Evolutionary conservation across 1,284 basidiomycete genomes (phyloP).

Genomic region (Polyporus tsugae): DNA sequence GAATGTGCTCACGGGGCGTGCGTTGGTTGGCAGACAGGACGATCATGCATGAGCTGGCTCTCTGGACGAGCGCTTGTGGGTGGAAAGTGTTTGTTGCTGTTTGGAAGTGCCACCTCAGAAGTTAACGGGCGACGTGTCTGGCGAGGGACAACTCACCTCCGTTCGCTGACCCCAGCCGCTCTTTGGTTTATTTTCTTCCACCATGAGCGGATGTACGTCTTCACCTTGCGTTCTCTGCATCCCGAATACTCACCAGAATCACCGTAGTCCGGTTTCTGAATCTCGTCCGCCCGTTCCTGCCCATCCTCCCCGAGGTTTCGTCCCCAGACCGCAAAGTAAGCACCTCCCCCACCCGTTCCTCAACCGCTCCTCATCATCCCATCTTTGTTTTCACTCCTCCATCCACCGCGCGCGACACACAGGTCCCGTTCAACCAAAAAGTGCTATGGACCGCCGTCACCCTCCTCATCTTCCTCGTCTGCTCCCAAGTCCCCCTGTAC

Average conservation of each 20-base stretch:
- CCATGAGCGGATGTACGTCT: slow-evolving; percentile 50
- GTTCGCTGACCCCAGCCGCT: slow-evolving; percentile 38
- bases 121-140: slow-evolving; percentile 30
- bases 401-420: slow-evolving; percentile 11
- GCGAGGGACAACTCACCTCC: slow-evolving; percentile 13
- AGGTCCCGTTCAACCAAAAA: slow-evolving; percentile 97
- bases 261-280: slow-evolving; percentile 89
- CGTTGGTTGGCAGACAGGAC: background rate
- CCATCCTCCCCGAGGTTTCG: slow-evolving; percentile 93
- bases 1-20: background rate
- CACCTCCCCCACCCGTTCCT: slow-evolving; percentile 9
- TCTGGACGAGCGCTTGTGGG: background rate
- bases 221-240: background rate
- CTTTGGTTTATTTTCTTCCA: slow-evolving; percentile 39
- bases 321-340: slow-evolving; percentile 93
- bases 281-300: slow-evolving; percentile 95
- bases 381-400: background rate
- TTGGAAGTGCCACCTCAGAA: slow-evolving; percentile 43
- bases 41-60: slow-evolving; percentile 2
- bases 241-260: slow-evolving; percentile 16
- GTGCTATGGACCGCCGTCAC: slow-evolving; percentile 97
- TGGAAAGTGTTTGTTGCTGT: slow-evolving; percentile 36
- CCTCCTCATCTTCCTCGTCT: slow-evolving; percentile 96
- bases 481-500: slow-evolving; percentile 96
- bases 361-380: background rate